Evolutionary conservation across 495 filamentous ascomycete species (phyloP), one percentile per base, ranked within the genome.

Genomic region (Lasiosphaeria hispida): DNA sequence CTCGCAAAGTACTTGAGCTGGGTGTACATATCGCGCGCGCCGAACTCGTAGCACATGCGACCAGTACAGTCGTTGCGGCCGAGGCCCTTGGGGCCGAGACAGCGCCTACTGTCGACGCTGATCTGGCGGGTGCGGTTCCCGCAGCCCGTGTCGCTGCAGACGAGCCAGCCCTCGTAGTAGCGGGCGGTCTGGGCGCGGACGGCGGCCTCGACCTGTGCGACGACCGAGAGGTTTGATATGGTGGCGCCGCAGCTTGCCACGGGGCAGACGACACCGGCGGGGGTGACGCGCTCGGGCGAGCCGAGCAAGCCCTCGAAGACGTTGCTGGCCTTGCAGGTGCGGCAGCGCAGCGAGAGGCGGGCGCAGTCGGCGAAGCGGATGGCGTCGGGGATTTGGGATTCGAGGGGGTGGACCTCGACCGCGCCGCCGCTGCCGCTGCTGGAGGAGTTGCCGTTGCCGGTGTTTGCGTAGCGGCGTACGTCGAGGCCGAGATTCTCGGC

Each of bases 401-500:
- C 94, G 1, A 98, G 78, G 0, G 92, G 91, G 66, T 87, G 87
- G 60, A 87, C 82, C 57, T 78, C 80, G 55, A 68, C 74, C 15
- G 23, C 41, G 10, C 47, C 55, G 0, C 17, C 35, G 23, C 35
- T 38, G 39, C 15, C 15, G 53, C 9, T 40, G 43, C 2, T 5
- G 23, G 23, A 30, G 23, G 5, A 30, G 23, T 5, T 15, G 39
- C 74, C 71, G 60, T 75, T 71, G 62, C 63, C 63, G 23, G 23
- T 30, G 49, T 73, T 72, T 23, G 76, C 79, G 73, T 97, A 97
- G 67, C 94, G 96, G 57, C 84, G 83, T 30, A 87, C 82, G 70
- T 98, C 94, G 23, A 98, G 86, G 35, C 94, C 94, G 34, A 98
- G 83, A 65, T 92, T 96, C 68, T 96, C 92, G 7, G 94, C 94